Evolutionary conservation across 352 stramenopile genomes (phyloP), one percentile per base, ranked within the genome.

Genomic region (Thalassiosira gravida): DNA sequence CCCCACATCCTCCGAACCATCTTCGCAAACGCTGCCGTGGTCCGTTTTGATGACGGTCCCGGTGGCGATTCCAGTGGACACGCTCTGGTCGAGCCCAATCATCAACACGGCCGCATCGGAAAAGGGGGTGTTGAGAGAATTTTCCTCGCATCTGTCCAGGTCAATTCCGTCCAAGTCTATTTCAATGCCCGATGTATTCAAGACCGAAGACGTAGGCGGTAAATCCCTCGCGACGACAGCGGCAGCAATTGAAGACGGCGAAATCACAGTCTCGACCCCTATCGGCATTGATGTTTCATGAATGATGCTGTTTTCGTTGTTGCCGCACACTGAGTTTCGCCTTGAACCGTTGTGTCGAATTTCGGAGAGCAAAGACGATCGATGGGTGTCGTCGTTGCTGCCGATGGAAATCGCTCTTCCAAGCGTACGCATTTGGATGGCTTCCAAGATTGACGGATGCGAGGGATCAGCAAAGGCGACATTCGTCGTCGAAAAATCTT

Each of bases 361-460:
- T 11, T 39, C 5, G 5, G 32, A 11, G 32, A 39, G 32, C 32
- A 39, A 11, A 11, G 32, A 39, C 32, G 32, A 39, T 39, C 32
- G 32, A 11, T 39, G 32, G 32, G 11, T 11, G 32, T 39, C 32
- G 32, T 39, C 32, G 32, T 39, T 39, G 32, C 5, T 11, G 5
- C 32, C 32, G 32, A 39, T 39, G 32, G 32, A 39, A 39, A 39
- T 39, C 11, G 32, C 5, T 11, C 32, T 27, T 24, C 24, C 52
- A 16, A 37, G 20, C 29, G 73, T 67, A 14, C 57, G 62, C 11
- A 67, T 82, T 52, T 50, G 49, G 8, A 64, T 67, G 18, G 68
- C 56, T 44, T 78, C 67, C 46, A 78, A 39, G 46, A 78, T 49
- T 3, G 74, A 78, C 39, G 61, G 55, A 18, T 62, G 58, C 11